Percentiles rank a stretch among this genome's conserved stretches.
Evolutionary conservation across 2,329 filamentous ascomycete species (phyloP).

Genomic region (Colletotrichum melonis): DNA sequence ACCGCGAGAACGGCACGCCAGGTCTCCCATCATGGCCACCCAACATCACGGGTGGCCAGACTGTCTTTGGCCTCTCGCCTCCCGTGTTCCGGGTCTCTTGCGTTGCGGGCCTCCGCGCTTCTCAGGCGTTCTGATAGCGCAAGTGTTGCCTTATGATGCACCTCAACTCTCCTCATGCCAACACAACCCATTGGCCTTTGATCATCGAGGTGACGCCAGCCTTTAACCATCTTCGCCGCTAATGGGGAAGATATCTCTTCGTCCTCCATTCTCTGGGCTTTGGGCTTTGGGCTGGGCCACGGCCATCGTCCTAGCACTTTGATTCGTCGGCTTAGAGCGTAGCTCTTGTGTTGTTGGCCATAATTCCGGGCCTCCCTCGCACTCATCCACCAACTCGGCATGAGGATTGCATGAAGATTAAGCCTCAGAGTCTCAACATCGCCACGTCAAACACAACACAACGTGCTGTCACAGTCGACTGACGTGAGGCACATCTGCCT

Average conservation of each 20-base stretch:
- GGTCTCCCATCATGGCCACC: constrained; percentile 12
- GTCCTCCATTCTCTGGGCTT: neutral
- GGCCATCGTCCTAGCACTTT: neutral
- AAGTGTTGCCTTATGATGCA: neutral
- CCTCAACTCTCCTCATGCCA: neutral
- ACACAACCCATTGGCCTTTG: constrained; percentile 9
- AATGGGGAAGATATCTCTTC: neutral
- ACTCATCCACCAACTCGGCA: neutral
- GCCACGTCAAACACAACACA: neutral
- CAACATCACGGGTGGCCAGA: constrained; percentile 22
- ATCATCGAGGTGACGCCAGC: neutral
- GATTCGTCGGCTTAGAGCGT: neutral
- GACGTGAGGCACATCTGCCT: neutral
- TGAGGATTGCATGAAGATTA: neutral
- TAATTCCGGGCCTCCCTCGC: constrained; percentile 12
- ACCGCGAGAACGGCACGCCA: constrained; percentile 26
- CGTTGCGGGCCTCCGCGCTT: constrained; percentile 25
- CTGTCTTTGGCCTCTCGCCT: constrained; percentile 8
- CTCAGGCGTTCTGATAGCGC: neutral
- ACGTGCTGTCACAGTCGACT: neutral
- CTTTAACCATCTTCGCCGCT: neutral
- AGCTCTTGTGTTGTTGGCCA: constrained; percentile 7
- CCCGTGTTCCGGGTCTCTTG: constrained; percentile 1
- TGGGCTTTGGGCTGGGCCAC: neutral
- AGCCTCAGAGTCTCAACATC: neutral